Evolutionary conservation across 768 basidiomycete species (phyloP), one percentile per base, ranked within the genome.

Genomic region (Suillus occidentalis): DNA sequence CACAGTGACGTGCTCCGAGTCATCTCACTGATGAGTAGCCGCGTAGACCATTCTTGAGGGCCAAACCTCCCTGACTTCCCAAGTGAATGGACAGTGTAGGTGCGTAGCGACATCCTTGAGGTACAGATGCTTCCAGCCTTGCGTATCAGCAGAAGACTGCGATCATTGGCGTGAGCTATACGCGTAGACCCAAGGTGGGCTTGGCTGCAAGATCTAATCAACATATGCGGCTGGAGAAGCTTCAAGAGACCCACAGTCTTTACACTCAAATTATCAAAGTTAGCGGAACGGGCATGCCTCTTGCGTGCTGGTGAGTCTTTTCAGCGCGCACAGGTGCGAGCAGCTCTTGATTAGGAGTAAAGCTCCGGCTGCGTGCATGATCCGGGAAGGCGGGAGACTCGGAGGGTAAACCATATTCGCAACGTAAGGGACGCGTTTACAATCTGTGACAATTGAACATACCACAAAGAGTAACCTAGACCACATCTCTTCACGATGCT

Each of bases 11-110:
- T 28, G 28, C 28, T 28, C 28, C 28, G 28, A 28, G 28, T 28
- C 28, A 28, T 28, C 28, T 28, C 28, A 28, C 28, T 3, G 28
- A 28, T 28, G 28, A 28, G 28, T 28, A 55, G 82, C 79, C 13
- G 82, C 80, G 73, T 85, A 91, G 1, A 87, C 83, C 76, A 89
- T 84, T 65, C 88, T 79, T 12, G 82, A 80, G 52, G 84, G 83
- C 89, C 89, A 91, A 16, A 79, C 72, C 56, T 86, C 83, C 63
- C 80, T 82, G 75, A 71, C 75, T 70, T 79, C 79, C 82, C 82
- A 84, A 39, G 78, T 76, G 1, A 69, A 76, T 2, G 89, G 89
- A 67, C 77, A 81, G 68, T 85, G 84, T 37, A 70, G 78, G 7
- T 72, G 75, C 0, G 72, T 71, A 31, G 84, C 67, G 72, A 76